Percentiles rank a stretch among this genome's conserved stretches.
phyloP scores from a whole-genome alignment of 2,329 filamentous ascomycete genomes.

The Penicillium psychrosexuale region DNA sequence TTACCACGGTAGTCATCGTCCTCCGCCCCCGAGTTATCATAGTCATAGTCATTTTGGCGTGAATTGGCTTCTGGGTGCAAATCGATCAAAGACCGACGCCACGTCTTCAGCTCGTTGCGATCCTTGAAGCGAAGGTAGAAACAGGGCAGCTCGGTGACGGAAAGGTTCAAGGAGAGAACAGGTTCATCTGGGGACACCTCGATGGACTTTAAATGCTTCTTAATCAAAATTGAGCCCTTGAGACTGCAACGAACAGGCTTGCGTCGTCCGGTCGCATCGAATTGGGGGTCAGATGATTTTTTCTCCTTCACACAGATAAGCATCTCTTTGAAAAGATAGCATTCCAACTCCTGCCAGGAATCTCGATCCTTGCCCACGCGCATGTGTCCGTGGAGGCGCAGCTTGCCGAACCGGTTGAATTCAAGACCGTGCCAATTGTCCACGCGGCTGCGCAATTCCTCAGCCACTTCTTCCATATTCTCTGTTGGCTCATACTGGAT shows the following conservation, averaged over 20 bases:
- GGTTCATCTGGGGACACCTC: conserved; percentile 71
- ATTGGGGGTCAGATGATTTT: conserved; percentile 62
- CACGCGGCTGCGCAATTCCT: conserved; percentile 79
- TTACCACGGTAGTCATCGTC: conserved; percentile 75
- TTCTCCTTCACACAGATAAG: conserved; percentile 99
- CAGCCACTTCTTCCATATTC: conserved; percentile 77
- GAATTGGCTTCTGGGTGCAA: conserved; percentile 65
- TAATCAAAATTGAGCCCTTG: conserved; percentile 96
- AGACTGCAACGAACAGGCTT: conserved; percentile 77
- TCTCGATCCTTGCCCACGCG: conserved; percentile 93
- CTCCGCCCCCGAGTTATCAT: conserved; percentile 75
- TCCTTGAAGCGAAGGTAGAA: conserved; percentile 91
- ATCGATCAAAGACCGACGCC: conserved; percentile 83
- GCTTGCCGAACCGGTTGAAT: conserved; percentile 85
- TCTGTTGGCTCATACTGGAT: conserved; percentile 73
- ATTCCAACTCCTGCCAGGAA: conserved; percentile 97
- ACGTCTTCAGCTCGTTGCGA: conserved; percentile 74
- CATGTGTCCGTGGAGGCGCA: conserved; percentile 83
- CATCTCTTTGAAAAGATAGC: conserved; percentile 97
- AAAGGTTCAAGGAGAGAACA: conserved; percentile 82
- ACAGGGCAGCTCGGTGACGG: conserved; percentile 84
- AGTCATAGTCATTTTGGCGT: conserved; percentile 73
- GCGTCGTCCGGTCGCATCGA: conserved; percentile 58
- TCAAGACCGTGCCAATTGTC: conserved; percentile 98
- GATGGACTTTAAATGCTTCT: conserved; percentile 93